Conservation (phyloP, 2,329 filamentous ascomycete species). For the Aspergillus ochraceoroseus region DNA sequence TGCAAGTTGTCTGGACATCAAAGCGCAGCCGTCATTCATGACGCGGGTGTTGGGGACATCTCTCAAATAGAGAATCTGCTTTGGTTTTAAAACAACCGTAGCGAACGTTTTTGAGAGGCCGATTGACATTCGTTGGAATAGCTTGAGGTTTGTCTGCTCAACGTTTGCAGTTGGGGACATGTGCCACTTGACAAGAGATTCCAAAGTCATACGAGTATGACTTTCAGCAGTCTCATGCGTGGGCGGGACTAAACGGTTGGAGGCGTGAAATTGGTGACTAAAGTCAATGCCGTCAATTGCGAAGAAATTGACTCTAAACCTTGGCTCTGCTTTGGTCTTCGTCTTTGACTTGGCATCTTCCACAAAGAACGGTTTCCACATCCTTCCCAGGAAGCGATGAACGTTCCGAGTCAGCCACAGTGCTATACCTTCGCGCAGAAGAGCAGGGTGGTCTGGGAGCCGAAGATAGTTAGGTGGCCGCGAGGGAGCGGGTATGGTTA, state of each 20-base stretch:
- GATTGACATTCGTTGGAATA: constrained; percentile 44
- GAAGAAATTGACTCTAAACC: constrained; percentile 41
- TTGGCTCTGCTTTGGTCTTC: constrained; percentile 26
- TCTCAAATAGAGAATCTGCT: constrained; percentile 35
- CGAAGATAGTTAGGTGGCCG: constrained; percentile 27
- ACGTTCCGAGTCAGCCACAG: constrained; percentile 40
- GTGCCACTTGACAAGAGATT: constrained; percentile 46
- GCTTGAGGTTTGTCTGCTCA: constrained; percentile 41
- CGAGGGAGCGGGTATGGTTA: constrained; percentile 36
- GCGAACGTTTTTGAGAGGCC: constrained; percentile 44
- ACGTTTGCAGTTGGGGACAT: constrained; percentile 37
- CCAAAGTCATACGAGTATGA: constrained; percentile 37
- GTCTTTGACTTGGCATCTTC: constrained; percentile 37
- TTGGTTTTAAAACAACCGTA: constrained; percentile 35
- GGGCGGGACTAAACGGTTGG: constrained; percentile 17
- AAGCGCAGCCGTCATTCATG: constrained; percentile 52
- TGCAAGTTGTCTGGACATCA: constrained; percentile 52
- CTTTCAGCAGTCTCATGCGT: constrained; percentile 22
- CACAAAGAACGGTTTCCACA: constrained; percentile 44
- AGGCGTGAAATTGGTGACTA: constrained; percentile 16
- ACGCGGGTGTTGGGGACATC: constrained; percentile 30
- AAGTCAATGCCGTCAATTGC: constrained; percentile 45
- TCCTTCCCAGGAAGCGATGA: constrained; percentile 41
- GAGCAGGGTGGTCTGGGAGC: constrained; percentile 20
- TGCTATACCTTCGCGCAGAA: constrained; percentile 34